Evolutionary conservation across 495 filamentous ascomycete species (phyloP), one percentile per base, ranked within the genome.

Genomic region (Thermochaetoides thermophila): DNA sequence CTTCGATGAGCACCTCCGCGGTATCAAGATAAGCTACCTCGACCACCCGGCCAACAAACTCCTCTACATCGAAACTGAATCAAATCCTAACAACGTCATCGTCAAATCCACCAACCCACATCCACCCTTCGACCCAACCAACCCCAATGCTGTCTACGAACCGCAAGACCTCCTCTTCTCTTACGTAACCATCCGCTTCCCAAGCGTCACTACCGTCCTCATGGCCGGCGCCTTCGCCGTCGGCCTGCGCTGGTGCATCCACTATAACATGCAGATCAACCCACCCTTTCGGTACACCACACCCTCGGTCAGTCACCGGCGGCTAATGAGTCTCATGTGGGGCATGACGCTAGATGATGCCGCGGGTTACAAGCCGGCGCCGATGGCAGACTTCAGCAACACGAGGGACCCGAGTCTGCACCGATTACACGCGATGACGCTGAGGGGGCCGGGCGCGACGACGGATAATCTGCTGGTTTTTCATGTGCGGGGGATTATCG

Each of bases 151-250:
- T 3, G 21, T 12, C 14, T 20, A 11, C 4, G 0, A 23, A 3
- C n/a, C 7, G 6, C 6, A 17, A 18, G 20, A 15, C 13, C n/a
- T 33, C 9, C 10, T 7, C 7, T 24, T 36, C 12, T 1, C 6
- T 2, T 5, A 0, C 14, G 13, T 36, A 17, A 12, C 4, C 11
- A 27, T 10, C 2, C 12, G 20, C 17, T 27, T 20, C 2, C 0
- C 10, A 2, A 14, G 5, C 10, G 16, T 25, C 4, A 2, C 0
- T 8, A 5, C 7, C 11, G 2, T 9, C 14, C 27, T 27, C 13
- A 17, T 36, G 13, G 13, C 20, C 5, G 34, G 27, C 7, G 34
- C 34, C 19, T 29, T 36, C 11, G 34, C 34, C 20, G 34, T 36
- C 19, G 34, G 34, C 27, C 19, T 36, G 0, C 34, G 13, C 7